Evolutionary conservation across 2,329 filamentous ascomycete species (phyloP).

Genomic region (Tympanopsis confertula): DNA sequence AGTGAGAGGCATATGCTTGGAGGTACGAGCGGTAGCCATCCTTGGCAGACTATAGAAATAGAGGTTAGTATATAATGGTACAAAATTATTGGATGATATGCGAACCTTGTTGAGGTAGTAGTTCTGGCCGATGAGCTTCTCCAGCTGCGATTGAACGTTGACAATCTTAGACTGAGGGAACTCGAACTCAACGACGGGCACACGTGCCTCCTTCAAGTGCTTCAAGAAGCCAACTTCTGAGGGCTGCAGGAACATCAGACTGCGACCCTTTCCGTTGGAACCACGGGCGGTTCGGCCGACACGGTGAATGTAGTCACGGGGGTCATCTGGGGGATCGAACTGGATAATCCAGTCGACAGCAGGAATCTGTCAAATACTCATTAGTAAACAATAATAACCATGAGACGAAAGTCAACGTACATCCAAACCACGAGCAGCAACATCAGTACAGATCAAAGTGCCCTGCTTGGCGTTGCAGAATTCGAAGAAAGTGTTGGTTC

Average conservation of each 20-base stretch:
- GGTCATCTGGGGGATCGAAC: slow-evolving; percentile 87
- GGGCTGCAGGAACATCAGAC: slow-evolving; percentile 85
- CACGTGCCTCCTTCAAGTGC: slow-evolving; percentile 79
- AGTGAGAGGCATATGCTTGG: slow-evolving; percentile 86
- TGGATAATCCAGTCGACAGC: slow-evolving; percentile 94
- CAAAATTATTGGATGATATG: not conserved
- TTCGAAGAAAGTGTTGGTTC: slow-evolving; percentile 98
- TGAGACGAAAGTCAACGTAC: slow-evolving; percentile 27
- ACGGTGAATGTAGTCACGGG: slow-evolving; percentile 85
- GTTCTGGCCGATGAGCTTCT: slow-evolving; percentile 88
- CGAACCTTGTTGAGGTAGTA: slow-evolving; percentile 84
- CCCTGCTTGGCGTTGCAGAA: slow-evolving; percentile 79
- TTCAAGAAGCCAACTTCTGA: slow-evolving; percentile 84
- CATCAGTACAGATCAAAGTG: slow-evolving; percentile 89
- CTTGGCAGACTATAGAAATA: slow-evolving; percentile 30
- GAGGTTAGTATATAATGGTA: not conserved
- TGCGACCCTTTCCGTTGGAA: slow-evolving; percentile 70
- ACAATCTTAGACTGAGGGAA: slow-evolving; percentile 86
- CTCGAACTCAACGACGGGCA: slow-evolving; percentile 92
- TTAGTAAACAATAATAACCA: not conserved
- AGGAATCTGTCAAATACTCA: slow-evolving; percentile 50
- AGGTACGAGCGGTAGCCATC: slow-evolving; percentile 80
- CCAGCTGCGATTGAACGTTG: slow-evolving; percentile 80
- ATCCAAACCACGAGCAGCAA: slow-evolving; percentile 87
- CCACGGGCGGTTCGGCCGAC: slow-evolving; percentile 90